phyloP scores from a whole-genome alignment of 1,284 basidiomycete genomes.

The Pseudozyma pruni region DNA sequence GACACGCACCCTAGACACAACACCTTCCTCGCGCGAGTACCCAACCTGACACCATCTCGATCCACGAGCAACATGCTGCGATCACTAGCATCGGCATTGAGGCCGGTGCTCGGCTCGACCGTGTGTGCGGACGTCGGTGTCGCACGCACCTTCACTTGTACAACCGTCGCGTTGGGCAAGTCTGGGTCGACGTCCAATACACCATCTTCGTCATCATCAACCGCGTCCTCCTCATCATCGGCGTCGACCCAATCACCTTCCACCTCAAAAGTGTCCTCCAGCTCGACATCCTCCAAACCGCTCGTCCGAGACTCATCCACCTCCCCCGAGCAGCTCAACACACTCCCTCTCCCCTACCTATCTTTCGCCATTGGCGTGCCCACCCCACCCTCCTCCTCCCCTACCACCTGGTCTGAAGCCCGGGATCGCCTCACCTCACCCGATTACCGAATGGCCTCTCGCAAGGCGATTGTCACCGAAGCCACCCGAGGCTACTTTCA shows the following conservation, averaged over 20 bases:
- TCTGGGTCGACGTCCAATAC: neutral
- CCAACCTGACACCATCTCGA: neutral
- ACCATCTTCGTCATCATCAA: neutral
- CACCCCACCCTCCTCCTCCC: slow-evolving; percentile 73
- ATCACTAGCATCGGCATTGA: neutral
- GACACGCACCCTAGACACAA: neutral
- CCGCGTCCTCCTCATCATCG: neutral
- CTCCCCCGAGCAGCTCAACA: slow-evolving; percentile 40
- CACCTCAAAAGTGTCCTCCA: neutral
- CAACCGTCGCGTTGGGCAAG: neutral
- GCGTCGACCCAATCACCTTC: neutral
- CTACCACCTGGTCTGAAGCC: slow-evolving; percentile 75
- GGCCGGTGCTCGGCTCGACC: neutral
- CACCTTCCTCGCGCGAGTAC: no score
- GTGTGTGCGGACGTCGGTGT: neutral
- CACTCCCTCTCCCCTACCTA: slow-evolving; percentile 72
- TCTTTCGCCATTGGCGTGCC: slow-evolving; percentile 79
- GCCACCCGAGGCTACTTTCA: slow-evolving; percentile 89
- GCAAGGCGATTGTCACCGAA: slow-evolving; percentile 75
- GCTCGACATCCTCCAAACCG: slow-evolving; percentile 13
- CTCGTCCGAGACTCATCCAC: slow-evolving; percentile 26
- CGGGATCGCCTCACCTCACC: slow-evolving; percentile 78
- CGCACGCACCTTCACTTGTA: slow-evolving; percentile 5
- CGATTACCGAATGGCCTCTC: slow-evolving; percentile 48
- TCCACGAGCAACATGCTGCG: slow-evolving; percentile 4